A percentile compares a stretch with the other conserved stretches of the same genome.
phyloP scores from a whole-genome alignment of 2,329 filamentous ascomycete genomes.

The Trichoderma sp. region DNA sequence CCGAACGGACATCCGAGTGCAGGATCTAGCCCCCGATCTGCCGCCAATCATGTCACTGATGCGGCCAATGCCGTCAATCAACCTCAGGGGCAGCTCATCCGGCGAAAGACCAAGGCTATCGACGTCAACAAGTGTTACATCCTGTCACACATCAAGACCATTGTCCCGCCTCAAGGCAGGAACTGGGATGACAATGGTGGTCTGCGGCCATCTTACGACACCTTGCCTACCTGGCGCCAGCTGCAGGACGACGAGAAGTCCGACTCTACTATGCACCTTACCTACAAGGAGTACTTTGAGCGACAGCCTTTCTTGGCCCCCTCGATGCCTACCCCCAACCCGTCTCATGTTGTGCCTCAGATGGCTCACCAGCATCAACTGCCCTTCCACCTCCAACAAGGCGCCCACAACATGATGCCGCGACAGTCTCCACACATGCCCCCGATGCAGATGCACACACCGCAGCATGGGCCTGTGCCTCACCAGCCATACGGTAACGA shows the following conservation, averaged over 20 bases:
- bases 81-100: conserved; percentile 53
- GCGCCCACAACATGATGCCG: conserved; percentile 65
- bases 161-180: conserved; percentile 53
- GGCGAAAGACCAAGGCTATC: conserved; percentile 71
- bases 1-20: conserved; percentile 67
- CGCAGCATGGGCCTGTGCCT: conserved; percentile 68
- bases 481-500: conserved; percentile 72
- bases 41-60: conserved; percentile 51
- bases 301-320: conserved; percentile 57
- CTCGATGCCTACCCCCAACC: conserved; percentile 68
- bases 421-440: conserved; percentile 74
- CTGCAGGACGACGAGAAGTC: conserved; percentile 69
- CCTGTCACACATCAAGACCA: conserved; percentile 54
- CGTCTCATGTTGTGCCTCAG: conserved; percentile 68
- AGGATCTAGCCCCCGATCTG: conserved; percentile 70
- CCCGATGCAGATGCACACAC: conserved; percentile 74
- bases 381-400: conserved; percentile 78
- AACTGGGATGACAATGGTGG: conserved; percentile 77
- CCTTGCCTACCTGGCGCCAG: conserved; percentile 80
- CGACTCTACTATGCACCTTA: conserved; percentile 63
- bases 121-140: conserved; percentile 69
- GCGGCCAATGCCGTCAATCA: conserved; percentile 32
- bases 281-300: conserved; percentile 80
- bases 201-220: conserved; percentile 82
- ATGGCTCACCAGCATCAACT: conserved; percentile 82